These are phyloP conservation scores for Metschnikowia hibisci DNA, from an alignment of 805 yeast species.

Conservation along the genomic window DNA sequence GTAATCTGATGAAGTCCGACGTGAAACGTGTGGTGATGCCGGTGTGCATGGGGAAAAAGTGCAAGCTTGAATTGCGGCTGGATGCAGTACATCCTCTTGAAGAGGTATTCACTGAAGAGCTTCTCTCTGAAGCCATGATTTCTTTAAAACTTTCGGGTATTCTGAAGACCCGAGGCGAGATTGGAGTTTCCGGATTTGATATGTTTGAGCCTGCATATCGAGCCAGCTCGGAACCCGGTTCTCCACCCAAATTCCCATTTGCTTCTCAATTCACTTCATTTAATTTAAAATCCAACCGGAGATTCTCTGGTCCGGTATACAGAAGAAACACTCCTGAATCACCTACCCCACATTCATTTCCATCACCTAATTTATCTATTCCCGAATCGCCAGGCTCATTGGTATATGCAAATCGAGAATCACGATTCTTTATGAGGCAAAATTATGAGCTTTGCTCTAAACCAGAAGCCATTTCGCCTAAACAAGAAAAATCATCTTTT, in stretches of 20 bases:
- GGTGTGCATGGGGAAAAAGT: constrained; percentile 11
- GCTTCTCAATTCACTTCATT: too few relatives aligned
- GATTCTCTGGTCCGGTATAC: background rate
- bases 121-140: constrained; percentile 13
- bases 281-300: too few relatives aligned
- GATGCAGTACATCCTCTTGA: constrained; percentile 10
- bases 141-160: constrained; percentile 8
- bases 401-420: constrained; percentile 1
- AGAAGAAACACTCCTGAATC: background rate
- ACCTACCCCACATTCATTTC: background rate
- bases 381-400: background rate
- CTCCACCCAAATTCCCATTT: too few relatives aligned
- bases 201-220: too few relatives aligned
- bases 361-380: too few relatives aligned
- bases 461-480: background rate
- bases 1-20: background rate
- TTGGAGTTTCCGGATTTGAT: background rate
- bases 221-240: too few relatives aligned
- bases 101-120: constrained; percentile 5
- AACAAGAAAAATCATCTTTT: background rate
- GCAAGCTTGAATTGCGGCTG: constrained; percentile 1
- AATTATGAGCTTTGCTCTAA: background rate
- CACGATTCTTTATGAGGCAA: constrained; percentile 1
- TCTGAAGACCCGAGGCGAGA: background rate
- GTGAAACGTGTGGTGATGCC: constrained; percentile 10